Conservation (phyloP, 1,284 basidiomycete species). For the Schizopora paradoxa region DNA sequence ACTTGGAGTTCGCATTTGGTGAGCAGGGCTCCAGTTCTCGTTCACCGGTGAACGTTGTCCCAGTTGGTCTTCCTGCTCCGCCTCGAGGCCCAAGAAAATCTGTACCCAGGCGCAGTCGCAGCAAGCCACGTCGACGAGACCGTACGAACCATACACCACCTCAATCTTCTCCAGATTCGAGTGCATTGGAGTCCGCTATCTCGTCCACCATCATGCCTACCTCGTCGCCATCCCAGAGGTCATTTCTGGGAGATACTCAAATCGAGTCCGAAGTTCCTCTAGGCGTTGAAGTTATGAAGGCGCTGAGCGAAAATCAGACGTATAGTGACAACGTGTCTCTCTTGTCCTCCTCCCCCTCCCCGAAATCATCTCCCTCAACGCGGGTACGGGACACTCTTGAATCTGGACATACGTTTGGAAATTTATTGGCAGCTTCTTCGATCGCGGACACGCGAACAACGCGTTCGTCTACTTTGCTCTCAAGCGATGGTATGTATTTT, state of each 20-base stretch:
- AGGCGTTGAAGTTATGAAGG: conserved; percentile 7
- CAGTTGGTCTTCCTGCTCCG: conserved; percentile 33
- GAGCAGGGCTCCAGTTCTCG: too few relatives aligned
- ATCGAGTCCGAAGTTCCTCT: conserved; percentile 5
- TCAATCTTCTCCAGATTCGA: conserved; percentile 1
- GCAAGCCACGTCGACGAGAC: neutral
- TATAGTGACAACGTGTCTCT: too few relatives aligned
- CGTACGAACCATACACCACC: conserved; percentile 1
- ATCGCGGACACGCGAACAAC: neutral
- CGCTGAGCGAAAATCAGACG: neutral
- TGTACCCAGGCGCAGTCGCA: conserved; percentile 9
- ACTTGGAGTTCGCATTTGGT: neutral
- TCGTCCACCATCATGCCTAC: conserved; percentile 14
- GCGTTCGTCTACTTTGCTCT: conserved; percentile 10
- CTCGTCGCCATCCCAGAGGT: conserved; percentile 8
- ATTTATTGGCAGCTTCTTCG: too few relatives aligned
- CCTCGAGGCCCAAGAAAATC: conserved; percentile 28
- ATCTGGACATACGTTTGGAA: too few relatives aligned
- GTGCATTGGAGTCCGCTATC: neutral
- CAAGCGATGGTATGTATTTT: neutral
- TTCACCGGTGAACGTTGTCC: conserved; percentile 1
- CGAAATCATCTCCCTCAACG: neutral
- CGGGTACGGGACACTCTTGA: too few relatives aligned
- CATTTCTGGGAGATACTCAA: conserved; percentile 8
- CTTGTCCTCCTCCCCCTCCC: neutral